Base-by-base conservation (phyloP, 306 rosid species). In the Cicer bijugum region DNA sequence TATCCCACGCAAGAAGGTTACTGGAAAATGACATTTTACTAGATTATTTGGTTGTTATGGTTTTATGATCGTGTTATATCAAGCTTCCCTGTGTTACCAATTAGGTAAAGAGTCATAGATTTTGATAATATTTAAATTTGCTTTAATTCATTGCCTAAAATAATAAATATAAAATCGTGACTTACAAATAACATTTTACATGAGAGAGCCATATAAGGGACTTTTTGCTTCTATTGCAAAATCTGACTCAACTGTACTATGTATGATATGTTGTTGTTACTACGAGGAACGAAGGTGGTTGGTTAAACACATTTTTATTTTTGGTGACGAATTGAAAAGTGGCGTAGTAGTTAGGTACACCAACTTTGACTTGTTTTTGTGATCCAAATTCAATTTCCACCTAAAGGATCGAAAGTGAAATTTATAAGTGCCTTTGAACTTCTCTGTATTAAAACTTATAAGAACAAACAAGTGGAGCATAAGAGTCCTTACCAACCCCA, bases 311-410 rank as follows among this genome's bases (percentile, higher is more conserved):
- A 9, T 12, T 58, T 19, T 33, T 52, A 19, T 3, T 28, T 58
- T 10, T 5, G 17, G 57, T 52, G 16, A 12, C 10, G 23, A 51
- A 17, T 47, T n/a, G 51, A 14, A 35, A 17, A 20, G 57, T 46
- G 6, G 61, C n/a, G 38, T 7, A 79, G 71, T 86, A 3, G 92
- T 67, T 86, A 3, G 92, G 91, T 91, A 33, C 70, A 85, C 88
- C 83, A 56, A 83, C 75, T 75, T 79, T 72, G 88, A 84, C 86
- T 56, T 43, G 62, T 10, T 46, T 28, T 0, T 28, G 52, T 62
- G 17, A 53, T 75, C 50, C 19, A 15, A 42, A 20, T 11, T 43
- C 59, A 6, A 33, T 67, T 28, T 59, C 78, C 43, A 72, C 46
- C 35, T 20, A 43, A 66, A 42, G 19, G 9, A 43, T 43, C 0